A percentile compares a stretch with the other conserved stretches of the same genome.
phyloP scores from a whole-genome alignment of 1,284 basidiomycete species.

The Cryptococcus neoformans region DNA sequence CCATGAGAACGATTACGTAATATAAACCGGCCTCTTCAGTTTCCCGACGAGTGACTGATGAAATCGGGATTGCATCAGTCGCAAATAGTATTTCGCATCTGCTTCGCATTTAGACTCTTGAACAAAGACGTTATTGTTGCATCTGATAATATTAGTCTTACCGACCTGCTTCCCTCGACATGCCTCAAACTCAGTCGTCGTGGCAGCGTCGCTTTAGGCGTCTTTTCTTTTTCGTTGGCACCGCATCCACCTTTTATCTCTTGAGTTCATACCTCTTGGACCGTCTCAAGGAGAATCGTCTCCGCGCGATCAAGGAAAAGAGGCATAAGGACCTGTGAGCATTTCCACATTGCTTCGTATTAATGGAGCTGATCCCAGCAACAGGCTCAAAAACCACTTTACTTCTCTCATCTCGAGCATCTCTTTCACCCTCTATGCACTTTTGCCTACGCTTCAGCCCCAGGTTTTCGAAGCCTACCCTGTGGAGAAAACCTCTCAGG shows the following conservation, averaged over 20 bases:
- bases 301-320: slow-evolving; percentile 34
- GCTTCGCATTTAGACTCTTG: too few species aligned
- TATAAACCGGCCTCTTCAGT: too few species aligned
- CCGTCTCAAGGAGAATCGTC: slow-evolving; percentile 34
- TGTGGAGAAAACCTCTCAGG: slow-evolving; percentile 40
- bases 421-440: slow-evolving; percentile 48
- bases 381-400: slow-evolving; percentile 47
- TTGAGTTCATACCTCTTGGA: slow-evolving; percentile 33
- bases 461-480: slow-evolving; percentile 40
- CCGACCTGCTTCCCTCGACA: too few species aligned
- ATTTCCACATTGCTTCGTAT: neutral
- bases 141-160: too few species aligned
- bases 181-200: slow-evolving; percentile 2
- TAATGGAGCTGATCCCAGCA: neutral
- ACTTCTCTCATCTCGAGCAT: slow-evolving; percentile 44
- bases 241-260: slow-evolving; percentile 37
- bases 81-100: too few species aligned
- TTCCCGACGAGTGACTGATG: too few species aligned
- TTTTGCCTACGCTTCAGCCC: slow-evolving; percentile 44
- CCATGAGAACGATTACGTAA: too few species aligned
- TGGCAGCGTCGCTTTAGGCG: slow-evolving; percentile 38
- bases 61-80: too few species aligned
- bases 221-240: slow-evolving; percentile 29
- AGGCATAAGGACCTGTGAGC: slow-evolving; percentile 37
- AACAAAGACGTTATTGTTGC: too few species aligned